These are phyloP conservation scores for Annona squamosa DNA, from an alignment of 164 flowering plant genomes.

Conservation along the genomic window DNA sequence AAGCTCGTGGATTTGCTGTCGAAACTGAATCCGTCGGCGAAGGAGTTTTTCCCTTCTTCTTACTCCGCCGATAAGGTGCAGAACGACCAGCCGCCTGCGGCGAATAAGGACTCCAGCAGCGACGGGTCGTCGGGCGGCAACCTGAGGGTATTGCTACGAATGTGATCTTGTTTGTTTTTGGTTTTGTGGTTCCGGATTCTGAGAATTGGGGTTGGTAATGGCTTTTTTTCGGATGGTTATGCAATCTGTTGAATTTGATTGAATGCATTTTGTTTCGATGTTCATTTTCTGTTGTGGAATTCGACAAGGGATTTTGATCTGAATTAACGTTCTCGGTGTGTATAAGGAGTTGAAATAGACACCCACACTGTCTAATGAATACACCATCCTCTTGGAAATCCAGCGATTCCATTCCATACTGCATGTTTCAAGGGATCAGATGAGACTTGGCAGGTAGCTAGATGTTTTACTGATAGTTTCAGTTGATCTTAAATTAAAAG, in stretches of 20 bases:
- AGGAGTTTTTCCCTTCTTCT: conserved; percentile 68
- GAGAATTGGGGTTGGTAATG: neutral
- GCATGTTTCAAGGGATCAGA: neutral
- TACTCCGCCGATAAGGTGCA: conserved; percentile 15
- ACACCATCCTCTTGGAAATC: neutral
- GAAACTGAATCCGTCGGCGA: conserved; percentile 68
- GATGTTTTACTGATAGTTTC: neutral
- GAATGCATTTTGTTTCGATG: neutral
- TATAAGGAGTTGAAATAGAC: neutral
- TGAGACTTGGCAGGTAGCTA: neutral
- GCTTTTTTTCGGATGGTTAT: no score
- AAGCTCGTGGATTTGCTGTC: conserved; percentile 61
- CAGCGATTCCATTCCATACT: neutral
- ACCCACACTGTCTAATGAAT: neutral
- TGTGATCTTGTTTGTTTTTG: neutral
- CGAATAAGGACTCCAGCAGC: conserved; percentile 20
- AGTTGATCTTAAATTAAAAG: neutral
- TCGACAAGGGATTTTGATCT: neutral
- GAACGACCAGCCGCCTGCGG: conserved; percentile 25
- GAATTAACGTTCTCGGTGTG: no score
- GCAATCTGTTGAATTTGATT: neutral
- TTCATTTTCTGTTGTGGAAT: neutral
- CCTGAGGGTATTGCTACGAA: conserved; percentile 19
- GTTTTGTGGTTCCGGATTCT: neutral
- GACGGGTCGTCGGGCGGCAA: conserved; percentile 26